Evolutionary conservation across 1,139 yeast species (phyloP).

Genomic region (Magnusiomyces magnusii): DNA sequence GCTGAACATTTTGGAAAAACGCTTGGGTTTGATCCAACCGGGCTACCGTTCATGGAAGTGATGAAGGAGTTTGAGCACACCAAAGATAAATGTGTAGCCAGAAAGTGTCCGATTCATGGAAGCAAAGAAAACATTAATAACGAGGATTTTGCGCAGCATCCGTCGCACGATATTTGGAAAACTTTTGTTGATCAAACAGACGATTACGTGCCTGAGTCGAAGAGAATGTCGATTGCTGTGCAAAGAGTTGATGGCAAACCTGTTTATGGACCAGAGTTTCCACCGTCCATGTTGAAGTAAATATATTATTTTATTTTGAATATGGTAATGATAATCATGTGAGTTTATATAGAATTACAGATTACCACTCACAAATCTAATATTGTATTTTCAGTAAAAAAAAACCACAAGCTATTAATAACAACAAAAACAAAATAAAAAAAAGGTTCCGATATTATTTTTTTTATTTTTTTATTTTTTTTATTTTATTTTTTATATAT

Average conservation of each 20-base stretch:
- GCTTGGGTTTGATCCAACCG: constrained; percentile 6
- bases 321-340: neutral
- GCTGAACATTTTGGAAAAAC: constrained; percentile 1
- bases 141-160: neutral
- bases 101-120: neutral
- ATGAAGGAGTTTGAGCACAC: neutral
- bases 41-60: neutral
- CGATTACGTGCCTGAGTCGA: neutral
- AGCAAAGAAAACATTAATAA: neutral
- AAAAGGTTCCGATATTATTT: too few species aligned
- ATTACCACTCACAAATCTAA: neutral
- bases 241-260: constrained; percentile 4
- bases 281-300: neutral
- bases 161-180: neutral
- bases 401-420: too few species aligned
- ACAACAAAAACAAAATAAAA: too few species aligned
- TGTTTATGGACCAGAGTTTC: constrained; percentile 7
- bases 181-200: neutral
- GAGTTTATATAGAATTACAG: neutral
- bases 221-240: neutral
- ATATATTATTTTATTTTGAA: neutral
- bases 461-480: too few species aligned
- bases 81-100: neutral
- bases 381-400: too few species aligned
- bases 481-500: too few species aligned